Conservation (phyloP, 208 protist genomes). For the Strigomonas galati region DNA sequence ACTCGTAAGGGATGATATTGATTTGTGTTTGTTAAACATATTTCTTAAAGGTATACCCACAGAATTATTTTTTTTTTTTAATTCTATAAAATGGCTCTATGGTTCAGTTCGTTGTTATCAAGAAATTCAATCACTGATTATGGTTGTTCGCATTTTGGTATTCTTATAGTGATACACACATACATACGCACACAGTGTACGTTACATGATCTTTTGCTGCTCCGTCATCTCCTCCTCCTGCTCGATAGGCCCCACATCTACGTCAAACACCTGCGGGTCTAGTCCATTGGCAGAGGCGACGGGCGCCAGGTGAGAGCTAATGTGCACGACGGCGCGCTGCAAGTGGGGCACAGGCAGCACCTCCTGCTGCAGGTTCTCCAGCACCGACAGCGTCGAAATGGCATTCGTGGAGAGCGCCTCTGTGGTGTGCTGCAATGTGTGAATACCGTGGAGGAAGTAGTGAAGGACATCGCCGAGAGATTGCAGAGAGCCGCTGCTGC, state of each 20-base stretch:
- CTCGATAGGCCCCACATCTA: conserved; percentile 12
- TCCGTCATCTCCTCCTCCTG: too few relatives aligned
- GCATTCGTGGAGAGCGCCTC: conserved; percentile 50
- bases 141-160: too few relatives aligned
- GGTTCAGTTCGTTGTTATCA: too few relatives aligned
- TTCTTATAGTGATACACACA: too few relatives aligned
- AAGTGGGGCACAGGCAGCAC: conserved; percentile 29
- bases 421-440: conserved; percentile 30
- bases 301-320: conserved; percentile 21
- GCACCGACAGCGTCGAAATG: conserved; percentile 55
- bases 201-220: too few relatives aligned
- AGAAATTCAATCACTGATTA: too few relatives aligned
- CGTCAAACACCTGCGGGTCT: conserved; percentile 22
- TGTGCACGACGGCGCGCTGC: conserved; percentile 33
- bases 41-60: too few relatives aligned
- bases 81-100: too few relatives aligned
- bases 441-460: conserved; percentile 48
- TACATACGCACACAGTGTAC: too few relatives aligned
- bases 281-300: conserved; percentile 34
- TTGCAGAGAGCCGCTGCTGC: conserved; percentile 5
- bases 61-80: too few relatives aligned
- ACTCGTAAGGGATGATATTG: too few relatives aligned
- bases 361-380: conserved; percentile 72
- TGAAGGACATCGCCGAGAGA: conserved; percentile 63
- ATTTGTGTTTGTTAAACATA: too few relatives aligned